Evolutionary conservation across 306 rosid genomes (phyloP).

Genomic region (Chamaecrista fasciculata): DNA sequence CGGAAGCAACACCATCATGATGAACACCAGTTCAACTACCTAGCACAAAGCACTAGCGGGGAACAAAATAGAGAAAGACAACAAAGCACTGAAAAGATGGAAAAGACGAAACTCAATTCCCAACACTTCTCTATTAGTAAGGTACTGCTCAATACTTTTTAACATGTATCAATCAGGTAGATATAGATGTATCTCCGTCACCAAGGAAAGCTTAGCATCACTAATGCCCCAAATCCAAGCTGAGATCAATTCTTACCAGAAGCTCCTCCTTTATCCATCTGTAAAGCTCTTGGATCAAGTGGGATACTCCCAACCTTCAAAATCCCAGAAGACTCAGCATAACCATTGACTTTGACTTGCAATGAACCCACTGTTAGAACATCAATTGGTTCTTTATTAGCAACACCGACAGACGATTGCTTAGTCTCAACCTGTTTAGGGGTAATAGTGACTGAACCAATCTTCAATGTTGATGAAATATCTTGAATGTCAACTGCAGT

Average conservation of each 20-base stretch:
- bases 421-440: slow-evolving; percentile 46
- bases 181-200: slow-evolving; percentile 12
- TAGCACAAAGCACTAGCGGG: slow-evolving; percentile 23
- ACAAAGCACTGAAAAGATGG: background rate
- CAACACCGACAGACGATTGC: slow-evolving; percentile 25
- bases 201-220: background rate
- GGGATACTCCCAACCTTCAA: slow-evolving; percentile 79
- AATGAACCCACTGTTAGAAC: slow-evolving; percentile 74
- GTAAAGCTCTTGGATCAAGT: slow-evolving; percentile 57
- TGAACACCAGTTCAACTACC: slow-evolving; percentile 17
- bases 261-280: slow-evolving; percentile 43
- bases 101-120: slow-evolving; percentile 25
- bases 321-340: slow-evolving; percentile 41
- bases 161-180: slow-evolving; percentile 8
- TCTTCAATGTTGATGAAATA: slow-evolving; percentile 48
- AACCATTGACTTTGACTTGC: slow-evolving; percentile 70
- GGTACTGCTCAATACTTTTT: background rate
- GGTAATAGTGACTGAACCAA: slow-evolving; percentile 62
- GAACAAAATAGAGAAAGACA: slow-evolving; percentile 19
- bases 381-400: slow-evolving; percentile 35
- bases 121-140: background rate
- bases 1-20: background rate
- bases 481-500: slow-evolving; percentile 33
- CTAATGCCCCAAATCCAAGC: slow-evolving; percentile 14
- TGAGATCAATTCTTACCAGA: slow-evolving; percentile 38